A percentile compares a stretch with the other conserved stretches of the same genome.
Evolutionary conservation across 257 asterid genomes (phyloP).

Genomic region (Ajuga chamaepitys): DNA sequence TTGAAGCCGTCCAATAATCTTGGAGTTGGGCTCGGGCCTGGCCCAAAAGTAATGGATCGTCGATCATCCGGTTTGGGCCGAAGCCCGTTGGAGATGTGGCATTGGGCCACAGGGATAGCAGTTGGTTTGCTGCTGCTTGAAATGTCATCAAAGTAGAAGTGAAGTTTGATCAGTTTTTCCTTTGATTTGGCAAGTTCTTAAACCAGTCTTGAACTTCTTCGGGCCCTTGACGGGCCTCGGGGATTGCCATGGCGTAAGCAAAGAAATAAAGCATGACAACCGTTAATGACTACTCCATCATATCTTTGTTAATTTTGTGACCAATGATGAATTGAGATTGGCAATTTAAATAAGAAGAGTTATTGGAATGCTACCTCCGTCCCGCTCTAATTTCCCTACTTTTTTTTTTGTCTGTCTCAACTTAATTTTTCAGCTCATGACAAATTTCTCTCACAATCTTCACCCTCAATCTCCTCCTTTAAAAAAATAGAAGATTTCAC

Average conservation of each 20-base stretch:
- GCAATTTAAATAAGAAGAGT: no score
- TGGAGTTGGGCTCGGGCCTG: slow-evolving; percentile 18
- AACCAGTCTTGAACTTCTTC: slow-evolving; percentile 26
- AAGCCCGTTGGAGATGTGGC: slow-evolving; percentile 14
- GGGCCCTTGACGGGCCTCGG: slow-evolving; percentile 9
- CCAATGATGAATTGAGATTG: no score
- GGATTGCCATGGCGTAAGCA: not conserved
- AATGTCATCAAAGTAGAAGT: slow-evolving; percentile 28
- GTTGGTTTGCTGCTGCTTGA: slow-evolving; percentile 22
- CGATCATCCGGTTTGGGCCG: slow-evolving; percentile 18
- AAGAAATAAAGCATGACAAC: slow-evolving; percentile 3
- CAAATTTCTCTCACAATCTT: no score
- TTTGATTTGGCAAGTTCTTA: slow-evolving; percentile 18
- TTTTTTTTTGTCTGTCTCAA: no score
- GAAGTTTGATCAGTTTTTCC: slow-evolving; percentile 25
- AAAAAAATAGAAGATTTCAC: no score
- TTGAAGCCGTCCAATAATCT: slow-evolving; percentile 31
- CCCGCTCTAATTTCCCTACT: no score
- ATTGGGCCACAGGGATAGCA: slow-evolving; percentile 17
- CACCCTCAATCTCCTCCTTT: no score
- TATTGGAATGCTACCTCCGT: no score
- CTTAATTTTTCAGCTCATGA: no score
- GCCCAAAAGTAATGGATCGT: slow-evolving; percentile 28
- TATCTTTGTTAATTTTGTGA: no score
- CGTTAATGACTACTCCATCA: not conserved